phyloP scores from a whole-genome alignment of 2,329 filamentous ascomycete species.

The Lachnellula arida region DNA sequence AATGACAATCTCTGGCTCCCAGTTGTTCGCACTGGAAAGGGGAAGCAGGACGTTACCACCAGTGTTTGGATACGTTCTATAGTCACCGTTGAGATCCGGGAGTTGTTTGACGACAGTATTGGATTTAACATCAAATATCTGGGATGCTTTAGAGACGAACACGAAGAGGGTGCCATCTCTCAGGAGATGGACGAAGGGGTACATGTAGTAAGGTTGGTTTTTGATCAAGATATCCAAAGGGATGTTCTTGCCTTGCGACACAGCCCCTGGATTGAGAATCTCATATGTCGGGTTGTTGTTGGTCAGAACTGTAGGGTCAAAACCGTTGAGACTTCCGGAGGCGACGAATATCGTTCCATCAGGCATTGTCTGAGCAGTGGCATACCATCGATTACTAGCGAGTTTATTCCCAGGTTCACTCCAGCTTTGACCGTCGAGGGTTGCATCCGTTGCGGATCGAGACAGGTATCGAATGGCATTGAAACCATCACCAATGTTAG shows the following conservation, averaged over 20 bases:
- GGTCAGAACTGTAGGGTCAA: conserved; percentile 46
- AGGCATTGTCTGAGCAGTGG: conserved; percentile 53
- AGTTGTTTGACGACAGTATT: conserved; percentile 42
- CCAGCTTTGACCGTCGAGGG: conserved; percentile 47
- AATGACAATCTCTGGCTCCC: conserved; percentile 50
- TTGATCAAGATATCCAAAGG: conserved; percentile 49
- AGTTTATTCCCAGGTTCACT: conserved; percentile 51
- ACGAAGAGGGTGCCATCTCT: conserved; percentile 53
- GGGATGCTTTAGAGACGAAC: conserved; percentile 50
- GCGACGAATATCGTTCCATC: conserved; percentile 55
- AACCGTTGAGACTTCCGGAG: conserved; percentile 54
- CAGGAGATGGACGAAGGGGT: conserved; percentile 57
- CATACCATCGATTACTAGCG: conserved; percentile 54
- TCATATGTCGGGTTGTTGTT: conserved; percentile 64
- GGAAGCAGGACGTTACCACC: conserved; percentile 54
- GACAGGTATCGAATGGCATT: conserved; percentile 51
- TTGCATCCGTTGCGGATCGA: conserved; percentile 41
- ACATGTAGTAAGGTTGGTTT: conserved; percentile 61
- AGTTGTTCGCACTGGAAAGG: conserved; percentile 46
- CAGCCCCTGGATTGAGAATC: conserved; percentile 46
- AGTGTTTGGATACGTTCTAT: conserved; percentile 57
- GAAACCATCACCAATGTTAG: conserved; percentile 55
- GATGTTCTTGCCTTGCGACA: conserved; percentile 43
- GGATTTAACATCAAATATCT: conserved; percentile 48
- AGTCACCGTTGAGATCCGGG: conserved; percentile 50